Evolutionary conservation across 2,329 filamentous ascomycete genomes (phyloP), one percentile per base, ranked within the genome.

Genomic region (Apiospora kogelbergensis): DNA sequence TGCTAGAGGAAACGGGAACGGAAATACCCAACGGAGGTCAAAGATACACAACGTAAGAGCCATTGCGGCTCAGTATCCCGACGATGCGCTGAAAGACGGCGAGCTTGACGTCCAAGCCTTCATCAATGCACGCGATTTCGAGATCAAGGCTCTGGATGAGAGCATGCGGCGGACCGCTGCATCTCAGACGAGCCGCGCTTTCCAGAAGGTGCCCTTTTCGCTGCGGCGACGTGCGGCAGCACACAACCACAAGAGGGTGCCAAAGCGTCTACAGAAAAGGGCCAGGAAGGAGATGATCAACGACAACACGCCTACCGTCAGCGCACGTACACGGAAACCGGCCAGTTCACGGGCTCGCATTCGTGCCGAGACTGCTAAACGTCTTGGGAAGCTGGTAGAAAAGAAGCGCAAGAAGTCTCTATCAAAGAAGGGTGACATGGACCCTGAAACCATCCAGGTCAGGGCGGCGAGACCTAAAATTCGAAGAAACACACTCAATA

Each of bases 211-310:
- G 6, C 96, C 96, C 1, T 89, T 94, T 73, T 90, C 91, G 65
- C 83, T 99, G 86, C 86, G 96, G 73, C 86, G 96, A 72, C 87
- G 96, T 74, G 97, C 95, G 0, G 96, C 95, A 24, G 97, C 94
- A 79, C 96, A 99, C 81, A 98, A 99, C 86, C 92, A 93, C 44
- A 97, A 95, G 81, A 89, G 92, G 71, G 91, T 99, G 20, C 96
- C 96, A 2, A 91, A 91, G 77, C 84, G 94, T 71, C 81, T 98
- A 76, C 88, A 92, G 68, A 82, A 82, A 46, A 87, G 92, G 73
- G 94, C 94, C 0, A 87, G 84, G 74, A 83, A 80, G 71, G 88
- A 97, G 85, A 97, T 97, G 90, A 84, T 84, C 20, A 93, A 97
- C 68, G 95, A 98, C 76, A 98, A 98, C 72, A 97, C 95, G 0